Evolutionary conservation across 345 rosid species (phyloP), one percentile per base, ranked within the genome.

Genomic region (Hypericum perforatum): DNA sequence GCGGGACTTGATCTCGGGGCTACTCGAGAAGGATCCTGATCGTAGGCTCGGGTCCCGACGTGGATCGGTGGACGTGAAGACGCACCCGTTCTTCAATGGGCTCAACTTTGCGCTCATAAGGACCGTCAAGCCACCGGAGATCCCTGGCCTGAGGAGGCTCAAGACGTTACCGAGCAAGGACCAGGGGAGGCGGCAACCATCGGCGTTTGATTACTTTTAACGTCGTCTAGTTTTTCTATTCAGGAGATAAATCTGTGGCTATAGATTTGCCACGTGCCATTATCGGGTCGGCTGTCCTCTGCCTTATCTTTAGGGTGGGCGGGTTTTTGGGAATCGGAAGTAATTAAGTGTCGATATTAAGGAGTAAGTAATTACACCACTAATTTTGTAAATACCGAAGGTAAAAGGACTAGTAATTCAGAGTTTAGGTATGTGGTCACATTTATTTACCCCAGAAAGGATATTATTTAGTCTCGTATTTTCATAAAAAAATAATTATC

Each of bases 51-150:
- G 98, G 53, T 81, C 89, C 46, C 76, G 64, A 56, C 82, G 94
- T 5, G 98, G 98, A 2, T 72, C 98, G 1, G 86, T 96, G 12
- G 94, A 92, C 54, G 78, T 92, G 5, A 92, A 92, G 67, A 79
- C 67, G 3, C 98, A 88, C 57, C 84, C 91, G 14, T 88, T 88
- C 62, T 92, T 92, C 67, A 79, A 77, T 53, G 86, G 82, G 29
- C 65, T 92, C 0, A 92, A 92, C 45, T 88, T 88, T 16, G 94
- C 98, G 11, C 78, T 92, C 7, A 70, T 92, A 7, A 67, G 98
- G 47, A 76, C 95, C 22, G 16, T 81, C 2, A 67, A 76, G 6
- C 98, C 96, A 45, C 96, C 98, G 7, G 79, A 56, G 72, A 54
- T 85, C 49, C 88, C 94, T 4, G 75, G 75, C 2, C 51, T 67